These are phyloP conservation scores for Colletotrichum musicola DNA, from an alignment of 2,329 filamentous ascomycete genomes.

Conservation along the genomic window DNA sequence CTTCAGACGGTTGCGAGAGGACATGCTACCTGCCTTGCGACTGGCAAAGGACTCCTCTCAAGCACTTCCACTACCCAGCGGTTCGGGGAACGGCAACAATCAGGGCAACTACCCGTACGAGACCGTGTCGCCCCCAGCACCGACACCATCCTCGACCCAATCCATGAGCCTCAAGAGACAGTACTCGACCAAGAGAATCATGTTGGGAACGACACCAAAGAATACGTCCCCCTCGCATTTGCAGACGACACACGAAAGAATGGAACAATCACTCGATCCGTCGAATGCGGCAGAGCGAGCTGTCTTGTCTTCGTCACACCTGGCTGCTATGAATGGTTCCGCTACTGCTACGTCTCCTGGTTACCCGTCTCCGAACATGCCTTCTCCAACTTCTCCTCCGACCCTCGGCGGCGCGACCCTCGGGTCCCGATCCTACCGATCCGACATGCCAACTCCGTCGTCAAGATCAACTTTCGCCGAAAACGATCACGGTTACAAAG, in stretches of 20 bases:
- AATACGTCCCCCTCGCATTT: constrained; percentile 80
- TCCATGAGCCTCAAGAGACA: constrained; percentile 74
- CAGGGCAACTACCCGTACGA: constrained; percentile 68
- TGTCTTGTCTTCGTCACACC: constrained; percentile 75
- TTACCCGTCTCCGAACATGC: constrained; percentile 74
- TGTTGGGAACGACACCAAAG: constrained; percentile 78
- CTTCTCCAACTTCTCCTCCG: constrained; percentile 77
- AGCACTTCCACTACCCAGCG: constrained; percentile 77
- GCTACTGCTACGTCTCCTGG: constrained; percentile 64
- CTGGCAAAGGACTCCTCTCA: constrained; percentile 93
- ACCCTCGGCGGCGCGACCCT: constrained; percentile 68
- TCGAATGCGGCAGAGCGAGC: constrained; percentile 76
- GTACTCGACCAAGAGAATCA: constrained; percentile 81
- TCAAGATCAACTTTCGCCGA: constrained; percentile 66
- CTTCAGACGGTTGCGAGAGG: constrained; percentile 88
- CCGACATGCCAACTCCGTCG: constrained; percentile 65
- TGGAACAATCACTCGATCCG: constrained; percentile 76
- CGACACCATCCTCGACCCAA: constrained; percentile 66
- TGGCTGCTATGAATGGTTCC: constrained; percentile 77
- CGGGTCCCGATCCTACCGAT: constrained; percentile 70
- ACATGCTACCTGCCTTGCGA: constrained; percentile 89
- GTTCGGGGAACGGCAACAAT: constrained; percentile 48
- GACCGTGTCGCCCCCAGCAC: constrained; percentile 68
- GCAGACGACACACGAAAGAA: constrained; percentile 76
- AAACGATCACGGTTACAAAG: constrained; percentile 44